Percentiles rank a stretch among this genome's conserved stretches.
These are phyloP conservation scores for Fusarium pseudocircinatum DNA, from an alignment of 2,329 filamentous ascomycete species.

Conservation along the genomic window DNA sequence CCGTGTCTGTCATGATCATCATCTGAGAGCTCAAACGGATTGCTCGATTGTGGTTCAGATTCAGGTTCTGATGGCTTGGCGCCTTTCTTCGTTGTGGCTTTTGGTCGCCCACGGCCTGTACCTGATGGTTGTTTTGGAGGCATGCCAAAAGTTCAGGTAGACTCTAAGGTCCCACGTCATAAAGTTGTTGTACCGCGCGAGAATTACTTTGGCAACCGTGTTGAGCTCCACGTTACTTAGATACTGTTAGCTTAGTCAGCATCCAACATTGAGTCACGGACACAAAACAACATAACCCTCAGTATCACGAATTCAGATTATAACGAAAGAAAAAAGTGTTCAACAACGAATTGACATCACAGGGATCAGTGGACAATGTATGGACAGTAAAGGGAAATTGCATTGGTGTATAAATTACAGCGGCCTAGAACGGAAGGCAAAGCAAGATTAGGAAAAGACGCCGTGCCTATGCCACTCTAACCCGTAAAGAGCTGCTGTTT, in stretches of 20 bases:
- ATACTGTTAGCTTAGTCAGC: conserved; percentile 24
- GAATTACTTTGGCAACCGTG: neutral
- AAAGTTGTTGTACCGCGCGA: neutral
- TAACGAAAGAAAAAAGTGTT: neutral
- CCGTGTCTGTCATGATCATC: conserved; percentile 29
- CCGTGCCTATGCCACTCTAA: conserved; percentile 62
- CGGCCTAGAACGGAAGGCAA: conserved; percentile 61
- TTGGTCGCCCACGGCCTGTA: conserved; percentile 50
- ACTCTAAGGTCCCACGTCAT: neutral
- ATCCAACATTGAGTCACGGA: neutral
- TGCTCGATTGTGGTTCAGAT: conserved; percentile 44
- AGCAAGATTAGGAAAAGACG: conserved; percentile 56
- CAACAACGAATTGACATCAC: neutral
- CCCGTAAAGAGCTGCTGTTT: conserved; percentile 55
- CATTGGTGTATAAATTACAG: conserved; percentile 72
- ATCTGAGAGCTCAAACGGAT: conserved; percentile 51
- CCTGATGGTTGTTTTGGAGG: conserved; percentile 54
- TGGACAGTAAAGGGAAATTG: conserved; percentile 59
- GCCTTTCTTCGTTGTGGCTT: conserved; percentile 40
- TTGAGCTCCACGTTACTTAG: neutral
- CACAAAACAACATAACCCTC: neutral
- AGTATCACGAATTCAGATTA: neutral
- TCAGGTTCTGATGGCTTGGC: conserved; percentile 34
- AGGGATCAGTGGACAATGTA: neutral
- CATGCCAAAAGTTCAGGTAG: conserved; percentile 45